Evolutionary conservation across 345 rosid species (phyloP), one percentile per base, ranked within the genome.

Genomic region (Citrus glauca): DNA sequence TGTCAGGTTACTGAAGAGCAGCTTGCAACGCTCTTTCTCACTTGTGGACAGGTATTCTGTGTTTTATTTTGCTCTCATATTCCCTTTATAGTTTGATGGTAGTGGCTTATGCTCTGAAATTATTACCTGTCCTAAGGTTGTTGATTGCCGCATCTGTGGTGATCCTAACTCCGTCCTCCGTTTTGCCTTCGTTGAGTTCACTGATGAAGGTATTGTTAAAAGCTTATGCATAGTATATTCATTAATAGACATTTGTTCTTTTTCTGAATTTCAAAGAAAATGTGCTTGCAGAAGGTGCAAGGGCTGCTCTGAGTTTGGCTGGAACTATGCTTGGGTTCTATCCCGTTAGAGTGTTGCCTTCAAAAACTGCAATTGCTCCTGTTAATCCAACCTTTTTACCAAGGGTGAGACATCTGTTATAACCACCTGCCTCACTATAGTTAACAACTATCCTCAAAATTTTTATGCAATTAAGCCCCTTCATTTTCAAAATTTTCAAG

Each of bases 331-430:
- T 97, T 28, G 98, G 99, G 33, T 93, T 80, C 83, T 94, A 94
- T 83, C 99, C 99, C 48, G 90, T 97, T 57, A 90, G 85, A 80
- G 99, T 97, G 83, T 88, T 93, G 87, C 98, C 99, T 83, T 97
- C 99, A 42, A 97, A 91, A 90, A 97, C 99, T 24, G 99, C 99
- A 10, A 97, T 97, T 74, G 99, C 99, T 30, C 99, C 99, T 37
- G 99, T 97, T 81, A 97, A 97, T 87, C 99, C 99, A 17, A 93
- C 98, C 16, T 97, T 91, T 78, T 86, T 97, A 87, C 99, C 99
- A 10, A 88, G 93, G 89, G 98, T 94, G 83, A 87, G 92, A 45
- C 67, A 69, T 75, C 53, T 11, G 66, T 37, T 57, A 56, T 65
- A 77, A 9, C 55, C 7, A 33, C 55, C 20, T 20, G 40, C 45